Evolutionary conservation across 306 rosid genomes (phyloP).

Genomic region (Malus sylvestris): DNA sequence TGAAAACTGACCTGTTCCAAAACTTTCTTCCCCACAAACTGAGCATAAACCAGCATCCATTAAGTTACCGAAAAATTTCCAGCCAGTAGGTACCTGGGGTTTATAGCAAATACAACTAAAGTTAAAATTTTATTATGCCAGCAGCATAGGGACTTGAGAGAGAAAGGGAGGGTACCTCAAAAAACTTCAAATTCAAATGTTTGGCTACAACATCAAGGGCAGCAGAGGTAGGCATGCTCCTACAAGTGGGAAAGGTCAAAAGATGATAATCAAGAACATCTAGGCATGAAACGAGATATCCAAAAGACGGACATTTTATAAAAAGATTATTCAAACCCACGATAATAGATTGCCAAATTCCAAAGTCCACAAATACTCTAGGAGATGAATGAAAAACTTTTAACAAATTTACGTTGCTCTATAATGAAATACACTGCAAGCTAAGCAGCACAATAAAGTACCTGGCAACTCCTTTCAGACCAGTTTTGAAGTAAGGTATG

Average conservation of each 20-base stretch:
- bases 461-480: conserved; percentile 99
- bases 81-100: conserved; percentile 91
- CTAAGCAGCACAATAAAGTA: conserved; percentile 9
- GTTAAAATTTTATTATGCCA: background rate
- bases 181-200: conserved; percentile 79
- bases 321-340: background rate
- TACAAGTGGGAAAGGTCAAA: conserved; percentile 27
- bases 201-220: conserved; percentile 99
- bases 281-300: background rate
- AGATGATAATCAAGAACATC: background rate
- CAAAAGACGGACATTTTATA: background rate
- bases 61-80: conserved; percentile 96
- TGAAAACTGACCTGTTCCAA: conserved; percentile 79
- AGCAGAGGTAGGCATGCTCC: conserved; percentile 99
- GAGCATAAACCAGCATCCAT: conserved; percentile 98
- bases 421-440: background rate
- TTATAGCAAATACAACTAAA: background rate
- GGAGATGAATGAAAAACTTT: background rate
- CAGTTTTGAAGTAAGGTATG: conserved; percentile 88
- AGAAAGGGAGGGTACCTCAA: conserved; percentile 61
- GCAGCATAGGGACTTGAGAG: background rate
- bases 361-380: background rate
- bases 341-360: background rate
- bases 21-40: conserved; percentile 97
- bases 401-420: background rate